These are phyloP conservation scores for Sonneratia caseolaris DNA, from an alignment of 345 rosid genomes.

Conservation along the genomic window DNA sequence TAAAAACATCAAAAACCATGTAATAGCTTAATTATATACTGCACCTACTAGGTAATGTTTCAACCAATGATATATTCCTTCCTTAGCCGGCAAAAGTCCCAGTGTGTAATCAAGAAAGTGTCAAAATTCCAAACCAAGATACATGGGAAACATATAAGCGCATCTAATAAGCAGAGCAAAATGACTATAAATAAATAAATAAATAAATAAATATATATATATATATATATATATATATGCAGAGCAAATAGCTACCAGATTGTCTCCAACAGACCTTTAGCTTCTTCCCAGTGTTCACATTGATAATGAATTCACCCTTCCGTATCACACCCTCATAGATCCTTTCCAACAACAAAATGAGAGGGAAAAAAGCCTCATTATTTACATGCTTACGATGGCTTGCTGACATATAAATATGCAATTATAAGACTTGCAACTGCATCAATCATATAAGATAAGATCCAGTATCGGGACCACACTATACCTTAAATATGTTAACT, in stretches of 20 bases:
- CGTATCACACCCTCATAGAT: slow-evolving; percentile 86
- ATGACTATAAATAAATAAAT: too few relatives aligned
- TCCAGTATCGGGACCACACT: background rate
- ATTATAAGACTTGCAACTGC: background rate
- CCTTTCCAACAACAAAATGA: slow-evolving; percentile 34
- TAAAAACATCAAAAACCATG: too few relatives aligned
- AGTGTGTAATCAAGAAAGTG: background rate
- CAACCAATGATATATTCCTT: background rate
- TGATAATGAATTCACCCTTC: slow-evolving; percentile 86
- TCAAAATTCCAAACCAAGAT: background rate
- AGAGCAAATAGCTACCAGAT: background rate
- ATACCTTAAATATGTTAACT: slow-evolving; percentile 82
- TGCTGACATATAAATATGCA: background rate
- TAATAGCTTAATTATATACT: too few relatives aligned
- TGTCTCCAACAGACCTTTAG: slow-evolving; percentile 52
- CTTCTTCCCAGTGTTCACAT: slow-evolving; percentile 89
- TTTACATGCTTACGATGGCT: background rate
- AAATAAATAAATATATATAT: too few relatives aligned
- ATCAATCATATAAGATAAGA: background rate
- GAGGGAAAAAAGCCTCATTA: slow-evolving; percentile 9
- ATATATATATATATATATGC: too few relatives aligned
- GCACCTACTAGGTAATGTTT: background rate
- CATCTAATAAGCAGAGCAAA: background rate
- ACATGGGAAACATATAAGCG: background rate
- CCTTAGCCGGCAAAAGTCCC: background rate